A percentile compares a stretch with the other conserved stretches of the same genome.
phyloP scores from a whole-genome alignment of 1,139 yeast species.

The Saccharomyces hybrid region DNA sequence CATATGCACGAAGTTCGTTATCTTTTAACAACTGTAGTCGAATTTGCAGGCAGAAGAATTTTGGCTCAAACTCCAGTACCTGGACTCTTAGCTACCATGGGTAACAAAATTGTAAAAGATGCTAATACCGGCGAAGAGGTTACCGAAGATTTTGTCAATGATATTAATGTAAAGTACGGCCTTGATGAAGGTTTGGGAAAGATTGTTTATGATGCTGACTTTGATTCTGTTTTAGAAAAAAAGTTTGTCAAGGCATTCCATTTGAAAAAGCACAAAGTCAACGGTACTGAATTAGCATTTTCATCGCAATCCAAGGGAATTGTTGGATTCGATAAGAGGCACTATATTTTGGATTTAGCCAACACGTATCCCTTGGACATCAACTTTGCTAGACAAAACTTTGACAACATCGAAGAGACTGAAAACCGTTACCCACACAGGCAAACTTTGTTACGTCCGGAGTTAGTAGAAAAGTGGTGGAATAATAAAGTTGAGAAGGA shows the following conservation, averaged over 20 bases:
- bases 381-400: constrained; percentile 56
- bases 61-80: constrained; percentile 96
- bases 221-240: constrained; percentile 49
- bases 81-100: constrained; percentile 60
- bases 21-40: constrained; percentile 76
- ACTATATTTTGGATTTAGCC: constrained; percentile 76
- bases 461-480: constrained; percentile 92
- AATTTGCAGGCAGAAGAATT: constrained; percentile 80
- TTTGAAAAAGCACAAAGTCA: constrained; percentile 59
- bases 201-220: constrained; percentile 41
- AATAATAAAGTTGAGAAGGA: constrained; percentile 54
- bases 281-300: constrained; percentile 49
- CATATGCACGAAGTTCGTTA: constrained; percentile 61
- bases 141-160: constrained; percentile 29
- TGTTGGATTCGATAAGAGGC: constrained; percentile 76
- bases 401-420: constrained; percentile 30
- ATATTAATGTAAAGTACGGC: constrained; percentile 49
- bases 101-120: constrained; percentile 29
- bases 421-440: constrained; percentile 69
- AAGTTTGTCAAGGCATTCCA: constrained; percentile 71
- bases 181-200: constrained; percentile 51
- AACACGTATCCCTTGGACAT: constrained; percentile 82
- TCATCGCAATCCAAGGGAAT: constrained; percentile 83
- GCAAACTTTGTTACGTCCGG: constrained; percentile 72
- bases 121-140: constrained; percentile 31